Percentiles rank a stretch among this genome's conserved stretches.
Evolutionary conservation across 805 yeast genomes (phyloP).

Genomic region (Sugiyamaella americana): DNA sequence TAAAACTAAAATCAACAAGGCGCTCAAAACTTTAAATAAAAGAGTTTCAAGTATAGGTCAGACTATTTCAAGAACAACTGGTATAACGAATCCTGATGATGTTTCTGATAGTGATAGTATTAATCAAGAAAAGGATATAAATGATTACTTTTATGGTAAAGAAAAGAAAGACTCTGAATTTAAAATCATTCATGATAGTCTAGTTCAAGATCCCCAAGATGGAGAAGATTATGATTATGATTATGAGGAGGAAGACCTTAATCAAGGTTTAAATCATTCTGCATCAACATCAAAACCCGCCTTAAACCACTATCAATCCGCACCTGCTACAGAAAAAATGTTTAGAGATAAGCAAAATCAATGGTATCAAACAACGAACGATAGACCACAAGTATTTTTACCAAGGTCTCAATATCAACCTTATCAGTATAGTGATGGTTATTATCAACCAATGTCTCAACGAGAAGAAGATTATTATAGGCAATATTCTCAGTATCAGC

Average conservation of each 20-base stretch:
- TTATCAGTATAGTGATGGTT: neutral
- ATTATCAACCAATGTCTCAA: neutral
- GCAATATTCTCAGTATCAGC: constrained; percentile 4
- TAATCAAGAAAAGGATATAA: neutral
- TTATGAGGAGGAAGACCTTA: neutral
- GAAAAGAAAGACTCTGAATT: constrained; percentile 16
- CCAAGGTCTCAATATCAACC: neutral
- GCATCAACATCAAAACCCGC: neutral
- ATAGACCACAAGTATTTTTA: constrained; percentile 1
- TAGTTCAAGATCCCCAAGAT: constrained; percentile 9
- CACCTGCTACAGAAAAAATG: neutral
- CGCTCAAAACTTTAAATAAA: constrained; percentile 19
- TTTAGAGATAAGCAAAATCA: neutral
- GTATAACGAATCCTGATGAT: constrained; percentile 16
- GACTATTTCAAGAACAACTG: constrained; percentile 15
- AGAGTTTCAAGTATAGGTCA: constrained; percentile 14
- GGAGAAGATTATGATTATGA: constrained; percentile 1
- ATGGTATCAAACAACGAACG: neutral
- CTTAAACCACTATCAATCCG: neutral
- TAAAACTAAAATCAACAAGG: constrained; percentile 19
- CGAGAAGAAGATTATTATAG: neutral
- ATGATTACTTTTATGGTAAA: constrained; percentile 10
- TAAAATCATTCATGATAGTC: constrained; percentile 17
- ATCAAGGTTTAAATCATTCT: neutral
- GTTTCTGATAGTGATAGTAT: constrained; percentile 10